phyloP scores from a whole-genome alignment of 257 asterid genomes.

The Osmanthus fragrans region DNA sequence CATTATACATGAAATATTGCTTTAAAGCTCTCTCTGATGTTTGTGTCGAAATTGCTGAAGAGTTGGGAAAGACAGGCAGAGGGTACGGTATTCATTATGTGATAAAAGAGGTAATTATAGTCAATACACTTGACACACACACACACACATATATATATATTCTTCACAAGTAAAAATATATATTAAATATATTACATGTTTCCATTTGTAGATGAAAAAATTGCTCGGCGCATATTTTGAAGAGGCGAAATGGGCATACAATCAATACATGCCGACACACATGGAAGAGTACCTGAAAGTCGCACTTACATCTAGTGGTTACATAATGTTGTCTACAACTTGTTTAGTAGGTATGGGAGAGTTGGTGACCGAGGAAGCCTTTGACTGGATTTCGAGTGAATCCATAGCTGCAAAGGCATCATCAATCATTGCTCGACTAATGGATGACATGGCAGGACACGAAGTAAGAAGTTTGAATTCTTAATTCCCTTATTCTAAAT shows the following conservation, averaged over 20 bases:
- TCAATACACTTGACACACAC: not conserved
- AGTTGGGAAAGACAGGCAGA: slow-evolving; percentile 11
- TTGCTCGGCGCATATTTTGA: not conserved
- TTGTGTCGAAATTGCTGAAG: slow-evolving; percentile 22
- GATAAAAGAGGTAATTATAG: slow-evolving; percentile 15
- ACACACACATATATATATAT: not conserved
- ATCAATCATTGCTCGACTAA: not conserved
- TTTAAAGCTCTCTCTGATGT: slow-evolving; percentile 10
- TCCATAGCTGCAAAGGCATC: not conserved
- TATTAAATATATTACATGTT: not conserved
- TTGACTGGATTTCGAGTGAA: slow-evolving; percentile 32
- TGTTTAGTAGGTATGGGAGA: slow-evolving; percentile 31
- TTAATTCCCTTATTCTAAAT: too few relatives aligned
- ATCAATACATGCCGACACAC: not conserved
- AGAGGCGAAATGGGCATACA: slow-evolving; percentile 34
- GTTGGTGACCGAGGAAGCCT: slow-evolving; percentile 2
- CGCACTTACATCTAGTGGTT: not conserved
- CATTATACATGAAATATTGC: slow-evolving; percentile 16
- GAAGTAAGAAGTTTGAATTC: not conserved
- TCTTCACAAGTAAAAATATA: not conserved
- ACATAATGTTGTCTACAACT: not conserved
- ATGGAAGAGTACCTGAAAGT: not conserved
- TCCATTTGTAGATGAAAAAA: not conserved
- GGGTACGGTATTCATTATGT: not conserved
- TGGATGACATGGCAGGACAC: not conserved